These are phyloP conservation scores for Aspergillus sp. DNA, from an alignment of 2,329 filamentous ascomycete genomes.

Conservation along the genomic window DNA sequence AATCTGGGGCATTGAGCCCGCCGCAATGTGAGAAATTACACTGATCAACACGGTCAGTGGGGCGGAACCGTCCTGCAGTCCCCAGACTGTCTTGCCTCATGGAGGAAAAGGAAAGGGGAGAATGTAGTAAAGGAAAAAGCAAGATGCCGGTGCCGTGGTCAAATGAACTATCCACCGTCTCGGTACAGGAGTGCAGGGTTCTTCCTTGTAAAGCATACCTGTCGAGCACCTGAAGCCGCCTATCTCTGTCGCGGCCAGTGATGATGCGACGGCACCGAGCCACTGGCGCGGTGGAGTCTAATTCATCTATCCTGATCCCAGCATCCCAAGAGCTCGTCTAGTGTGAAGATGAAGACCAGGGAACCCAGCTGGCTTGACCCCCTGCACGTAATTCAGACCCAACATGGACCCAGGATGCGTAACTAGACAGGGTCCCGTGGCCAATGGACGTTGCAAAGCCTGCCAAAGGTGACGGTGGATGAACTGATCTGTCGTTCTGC, in stretches of 20 bases:
- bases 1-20: neutral
- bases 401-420: neutral
- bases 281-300: too few species aligned
- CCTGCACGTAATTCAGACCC: conserved; percentile 1
- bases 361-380: neutral
- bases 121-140: too few species aligned
- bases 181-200: neutral
- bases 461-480: neutral
- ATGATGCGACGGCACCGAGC: too few species aligned
- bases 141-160: neutral
- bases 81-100: conserved; percentile 1
- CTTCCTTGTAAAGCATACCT: too few species aligned
- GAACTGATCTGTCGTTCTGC: too few species aligned
- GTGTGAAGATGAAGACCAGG: too few species aligned
- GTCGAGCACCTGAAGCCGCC: too few species aligned
- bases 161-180: neutral
- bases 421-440: neutral
- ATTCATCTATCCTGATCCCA: too few species aligned
- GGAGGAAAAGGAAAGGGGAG: neutral
- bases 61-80: conserved; percentile 1
- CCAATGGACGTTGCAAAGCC: neutral
- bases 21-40: conserved; percentile 10
- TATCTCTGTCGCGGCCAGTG: too few species aligned
- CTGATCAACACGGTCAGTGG: conserved; percentile 12
- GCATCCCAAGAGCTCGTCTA: too few species aligned